Base-by-base conservation (phyloP, 2,329 filamentous ascomycete genomes). In the Neodidymelliopsis sp. region DNA sequence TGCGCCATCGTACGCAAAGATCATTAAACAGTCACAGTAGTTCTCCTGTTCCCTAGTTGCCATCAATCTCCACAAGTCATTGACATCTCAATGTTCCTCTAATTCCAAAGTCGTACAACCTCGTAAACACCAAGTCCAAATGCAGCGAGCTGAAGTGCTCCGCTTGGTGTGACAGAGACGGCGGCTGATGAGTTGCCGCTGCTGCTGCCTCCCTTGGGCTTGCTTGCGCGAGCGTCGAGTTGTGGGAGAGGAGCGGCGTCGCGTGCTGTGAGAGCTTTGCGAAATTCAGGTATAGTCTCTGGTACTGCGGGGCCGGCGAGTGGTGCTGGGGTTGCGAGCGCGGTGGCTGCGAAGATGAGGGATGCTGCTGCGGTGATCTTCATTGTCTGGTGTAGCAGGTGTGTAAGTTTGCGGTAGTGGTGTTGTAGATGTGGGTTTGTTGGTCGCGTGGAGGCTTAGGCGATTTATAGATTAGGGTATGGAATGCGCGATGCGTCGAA, bases 311-410 rank as follows among this genome's bases (percentile, higher is more conserved):
- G 29, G 3, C 18, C 30, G 20, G 53, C 22, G 25, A 45, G 20
- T 1, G 66, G 65, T 25, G 67, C 63, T 43, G 67, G 65, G 25
- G 29, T 68, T 19, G 69, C 61, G 35, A 66, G 52, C 3, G 62
- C 59, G 44, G 68, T 54, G 11, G 62, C 49, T 18, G 63, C 54
- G 53, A 64, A 55, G 52, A 69, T 42, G 24, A 69, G 39, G 10
- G 59, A 48, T 31, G 60, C 40, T 38, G 53, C 36, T 40, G 57
- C 58, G 10, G 57, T 36, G 54, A 67, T 37, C 51, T 59, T 70
- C 67, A 71, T 72, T 24, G 5, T 62, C 46, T 12, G 24, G 7
- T 27, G 24, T 27, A 12, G 24, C 12, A 7, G 24, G 24, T 27
- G 12, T 20, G 19, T 35, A 12, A n/a, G 46, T 20, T 6, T 20